Evolutionary conservation across 305 asterid species (phyloP).

Genomic region (Petunia hybrid): DNA sequence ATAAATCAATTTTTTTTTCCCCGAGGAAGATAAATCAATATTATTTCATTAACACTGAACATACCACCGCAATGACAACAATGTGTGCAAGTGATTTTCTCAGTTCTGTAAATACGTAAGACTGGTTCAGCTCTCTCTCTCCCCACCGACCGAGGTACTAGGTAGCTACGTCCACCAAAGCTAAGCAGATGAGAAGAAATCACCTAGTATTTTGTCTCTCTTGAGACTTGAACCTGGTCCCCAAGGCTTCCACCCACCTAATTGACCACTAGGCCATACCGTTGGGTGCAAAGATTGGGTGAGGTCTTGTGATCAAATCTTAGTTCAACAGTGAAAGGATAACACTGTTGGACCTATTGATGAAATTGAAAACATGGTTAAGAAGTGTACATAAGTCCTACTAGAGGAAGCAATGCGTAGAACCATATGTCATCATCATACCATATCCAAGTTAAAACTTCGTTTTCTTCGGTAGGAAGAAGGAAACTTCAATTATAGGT

Average conservation of each 20-base stretch:
- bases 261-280: no score
- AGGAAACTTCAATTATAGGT: neutral
- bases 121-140: no score
- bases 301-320: neutral
- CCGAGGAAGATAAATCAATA: neutral
- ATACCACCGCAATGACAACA: neutral
- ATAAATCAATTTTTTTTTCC: neutral
- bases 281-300: no score
- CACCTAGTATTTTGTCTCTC: no score
- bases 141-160: no score
- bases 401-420: neutral
- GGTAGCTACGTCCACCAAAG: no score
- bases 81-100: neutral
- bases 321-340: conserved; percentile 26
- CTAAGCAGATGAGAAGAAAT: no score
- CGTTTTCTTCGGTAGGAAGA: neutral
- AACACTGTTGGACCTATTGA: neutral
- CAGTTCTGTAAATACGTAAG: neutral
- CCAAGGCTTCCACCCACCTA: no score
- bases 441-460: neutral
- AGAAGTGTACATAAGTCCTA: neutral
- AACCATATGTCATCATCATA: neutral
- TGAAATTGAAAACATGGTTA: conserved; percentile 24
- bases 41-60: neutral
- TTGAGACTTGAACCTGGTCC: no score